Base-by-base conservation (phyloP, 2,329 filamentous ascomycete species). In the Exophiala sideris region DNA sequence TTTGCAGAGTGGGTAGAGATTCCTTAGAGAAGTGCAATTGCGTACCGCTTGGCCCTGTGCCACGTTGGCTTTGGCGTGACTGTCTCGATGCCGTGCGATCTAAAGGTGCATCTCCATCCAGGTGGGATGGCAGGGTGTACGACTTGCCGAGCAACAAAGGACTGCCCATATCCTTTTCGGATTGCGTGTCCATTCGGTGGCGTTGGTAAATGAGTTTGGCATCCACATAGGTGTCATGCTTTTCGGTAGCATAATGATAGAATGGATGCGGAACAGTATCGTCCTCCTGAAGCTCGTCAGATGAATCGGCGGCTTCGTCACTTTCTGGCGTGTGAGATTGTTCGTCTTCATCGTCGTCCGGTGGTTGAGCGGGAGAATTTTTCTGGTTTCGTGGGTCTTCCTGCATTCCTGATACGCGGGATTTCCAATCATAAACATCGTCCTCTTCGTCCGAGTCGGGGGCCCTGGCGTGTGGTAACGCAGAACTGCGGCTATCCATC, bases 131-230 rank as follows among this genome's bases (percentile, higher is more conserved):
- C 48, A 64, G 32, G 9, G 64, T 64, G 18, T 57, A 57, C 11
- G 65, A 61, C 53, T 71, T 71, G 16, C 68, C 69, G 40, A 63
- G 58, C 45, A 65, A 59, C 59, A 72, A 65, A 60, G 69, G 67
- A 29, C 54, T 59, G n/a, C 51, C 52, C 36, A 61, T 36, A 18
- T 64, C 62, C 66, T 71, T 57, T 64, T 73, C 66, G 67, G 66
- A 59, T 56, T 71, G 68, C 18, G 64, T 67, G 54, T 68, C 87
- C 54, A 85, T 76, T 70, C 91, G 88, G 71, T 89, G 91, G 62
- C 89, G 82, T 73, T 96, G 92, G 71, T 96, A 99, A 75, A 97
- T 95, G 59, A 96, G 81, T 72, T 96, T 97, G 56, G 92, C 89
- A 69, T 99, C 94, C 21, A 89, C 86, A 70, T 96, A 91, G 66